These are phyloP conservation scores for Geoglossum cookeanum DNA, from an alignment of 2,329 filamentous ascomycete genomes.

Conservation along the genomic window DNA sequence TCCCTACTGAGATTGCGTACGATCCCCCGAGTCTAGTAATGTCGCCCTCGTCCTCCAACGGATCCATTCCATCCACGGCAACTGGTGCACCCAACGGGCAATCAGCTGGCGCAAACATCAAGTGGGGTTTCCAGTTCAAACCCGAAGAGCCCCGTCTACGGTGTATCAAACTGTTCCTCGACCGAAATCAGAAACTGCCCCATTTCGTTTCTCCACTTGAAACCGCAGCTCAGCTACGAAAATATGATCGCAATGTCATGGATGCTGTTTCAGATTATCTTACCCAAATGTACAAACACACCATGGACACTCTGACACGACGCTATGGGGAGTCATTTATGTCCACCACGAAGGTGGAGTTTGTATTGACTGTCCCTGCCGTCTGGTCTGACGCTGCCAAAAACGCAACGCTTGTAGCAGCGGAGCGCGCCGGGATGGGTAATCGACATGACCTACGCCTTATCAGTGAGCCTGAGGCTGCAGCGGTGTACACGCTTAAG, in stretches of 20 bases:
- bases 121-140: slow-evolving; percentile 73
- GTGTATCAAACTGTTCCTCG: slow-evolving; percentile 71
- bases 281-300: slow-evolving; percentile 56
- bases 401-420: slow-evolving; percentile 60
- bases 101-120: slow-evolving; percentile 19
- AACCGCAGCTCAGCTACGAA: slow-evolving; percentile 56
- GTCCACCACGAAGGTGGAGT: slow-evolving; percentile 55
- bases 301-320: slow-evolving; percentile 55
- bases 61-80: neutral
- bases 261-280: slow-evolving; percentile 67
- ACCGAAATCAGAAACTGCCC: slow-evolving; percentile 60
- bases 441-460: slow-evolving; percentile 46
- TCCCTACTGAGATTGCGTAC: slow-evolving; percentile 56
- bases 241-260: slow-evolving; percentile 56
- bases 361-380: slow-evolving; percentile 63
- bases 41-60: slow-evolving; percentile 21
- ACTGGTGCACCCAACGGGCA: neutral
- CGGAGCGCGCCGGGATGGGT: slow-evolving; percentile 63
- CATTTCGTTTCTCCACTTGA: slow-evolving; percentile 64
- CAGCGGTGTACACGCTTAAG: slow-evolving; percentile 62
- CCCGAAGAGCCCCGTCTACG: slow-evolving; percentile 57
- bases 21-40: slow-evolving; percentile 25
- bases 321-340: slow-evolving; percentile 66
- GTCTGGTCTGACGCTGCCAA: slow-evolving; percentile 79
- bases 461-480: slow-evolving; percentile 65